Evolutionary conservation across 75 land plant species (phyloP).

Genomic region (Azolla pinnata): DNA sequence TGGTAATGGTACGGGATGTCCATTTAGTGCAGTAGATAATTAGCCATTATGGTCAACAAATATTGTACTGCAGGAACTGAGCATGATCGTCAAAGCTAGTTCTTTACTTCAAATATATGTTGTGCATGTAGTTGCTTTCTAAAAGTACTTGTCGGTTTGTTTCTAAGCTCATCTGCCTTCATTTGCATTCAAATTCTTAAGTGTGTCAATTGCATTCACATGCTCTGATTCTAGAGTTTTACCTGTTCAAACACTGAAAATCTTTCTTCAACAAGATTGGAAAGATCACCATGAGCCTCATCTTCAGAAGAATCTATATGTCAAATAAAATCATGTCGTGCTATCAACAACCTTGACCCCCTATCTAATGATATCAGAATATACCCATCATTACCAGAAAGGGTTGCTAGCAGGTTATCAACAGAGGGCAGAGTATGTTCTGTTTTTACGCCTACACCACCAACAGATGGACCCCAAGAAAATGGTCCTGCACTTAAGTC

Average conservation of each 20-base stretch:
- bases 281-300: conserved; percentile 71
- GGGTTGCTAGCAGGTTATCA: conserved; percentile 59
- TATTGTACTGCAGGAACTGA: too few relatives aligned
- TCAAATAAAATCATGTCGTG: too few relatives aligned
- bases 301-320: conserved; percentile 65
- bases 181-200: too few relatives aligned
- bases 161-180: too few relatives aligned
- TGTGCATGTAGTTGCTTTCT: too few relatives aligned
- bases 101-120: too few relatives aligned
- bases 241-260: conserved; percentile 80
- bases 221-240: conserved; percentile 44
- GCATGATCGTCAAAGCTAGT: too few relatives aligned
- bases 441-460: conserved; percentile 92
- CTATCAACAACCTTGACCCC: too few relatives aligned
- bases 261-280: conserved; percentile 68
- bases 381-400: conserved; percentile 27
- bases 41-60: too few relatives aligned
- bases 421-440: conserved; percentile 78
- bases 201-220: conserved; percentile 77
- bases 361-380: not conserved
- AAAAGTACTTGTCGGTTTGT: too few relatives aligned
- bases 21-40: too few relatives aligned
- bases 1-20: too few relatives aligned
- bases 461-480: conserved; percentile 96
- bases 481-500: conserved; percentile 95